Conservation (phyloP, 495 filamentous ascomycete species). For the Terfezia boudieri region DNA sequence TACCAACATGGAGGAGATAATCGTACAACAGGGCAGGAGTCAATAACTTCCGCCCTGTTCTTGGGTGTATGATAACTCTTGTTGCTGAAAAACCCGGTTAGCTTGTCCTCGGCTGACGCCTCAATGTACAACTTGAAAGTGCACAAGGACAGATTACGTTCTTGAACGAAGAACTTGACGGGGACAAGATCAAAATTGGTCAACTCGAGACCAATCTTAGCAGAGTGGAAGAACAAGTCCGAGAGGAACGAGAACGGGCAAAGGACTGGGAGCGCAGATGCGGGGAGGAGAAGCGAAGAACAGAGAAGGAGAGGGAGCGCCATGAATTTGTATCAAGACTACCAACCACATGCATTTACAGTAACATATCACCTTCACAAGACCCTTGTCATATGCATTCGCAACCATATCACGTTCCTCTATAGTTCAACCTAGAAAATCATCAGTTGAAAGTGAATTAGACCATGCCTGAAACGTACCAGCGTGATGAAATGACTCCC, state of each 20-base stretch:
- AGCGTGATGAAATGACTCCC: conserved; percentile 52
- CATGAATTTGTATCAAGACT: neutral
- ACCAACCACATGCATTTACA: conserved; percentile 39
- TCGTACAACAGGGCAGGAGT: conserved; percentile 52
- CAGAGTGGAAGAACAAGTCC: conserved; percentile 43
- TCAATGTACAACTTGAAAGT: conserved; percentile 78
- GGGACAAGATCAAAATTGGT: conserved; percentile 93
- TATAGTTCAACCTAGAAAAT: conserved; percentile 37
- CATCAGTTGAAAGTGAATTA: neutral
- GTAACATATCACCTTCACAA: conserved; percentile 57
- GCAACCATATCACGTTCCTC: conserved; percentile 62
- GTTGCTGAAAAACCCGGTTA: conserved; percentile 27
- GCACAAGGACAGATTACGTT: conserved; percentile 85
- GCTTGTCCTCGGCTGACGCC: conserved; percentile 20
- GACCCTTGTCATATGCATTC: conserved; percentile 46
- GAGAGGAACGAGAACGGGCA: conserved; percentile 76
- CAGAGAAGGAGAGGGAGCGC: neutral
- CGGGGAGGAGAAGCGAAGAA: conserved; percentile 11
- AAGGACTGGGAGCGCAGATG: conserved; percentile 49
- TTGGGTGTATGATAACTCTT: conserved; percentile 55
- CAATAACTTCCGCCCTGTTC: conserved; percentile 57
- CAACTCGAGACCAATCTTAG: conserved; percentile 66
- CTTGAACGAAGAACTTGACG: conserved; percentile 88
- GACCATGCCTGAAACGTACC: neutral
- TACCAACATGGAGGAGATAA: neutral